Conservation (phyloP, 192 early-diverging fungal species). For the Coemansia sp. region DNA sequence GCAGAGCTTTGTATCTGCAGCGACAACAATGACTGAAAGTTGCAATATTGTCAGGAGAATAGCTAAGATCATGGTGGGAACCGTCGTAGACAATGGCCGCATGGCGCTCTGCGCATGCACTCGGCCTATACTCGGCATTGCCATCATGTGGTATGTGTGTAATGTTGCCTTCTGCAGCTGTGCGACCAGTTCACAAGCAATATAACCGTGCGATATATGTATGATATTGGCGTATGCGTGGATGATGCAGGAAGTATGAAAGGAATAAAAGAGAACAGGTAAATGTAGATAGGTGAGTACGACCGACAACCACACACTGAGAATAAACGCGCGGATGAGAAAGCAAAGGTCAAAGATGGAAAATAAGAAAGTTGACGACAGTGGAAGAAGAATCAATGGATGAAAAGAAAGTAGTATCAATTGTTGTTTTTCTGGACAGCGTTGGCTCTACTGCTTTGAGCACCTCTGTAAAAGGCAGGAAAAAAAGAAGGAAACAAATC, state of each 20-base stretch:
- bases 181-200: neutral
- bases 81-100: constrained; percentile 11
- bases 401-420: constrained; percentile 10
- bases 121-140: no score
- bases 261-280: no score
- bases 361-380: neutral
- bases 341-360: neutral
- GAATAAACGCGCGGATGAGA: neutral
- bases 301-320: no score
- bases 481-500: constrained; percentile 4
- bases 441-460: constrained; percentile 26
- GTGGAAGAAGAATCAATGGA: constrained; percentile 4
- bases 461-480: neutral
- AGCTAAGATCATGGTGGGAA: constrained; percentile 8
- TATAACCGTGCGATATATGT: no score
- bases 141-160: neutral
- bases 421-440: constrained; percentile 12
- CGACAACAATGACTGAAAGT: constrained; percentile 9
- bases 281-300: no score
- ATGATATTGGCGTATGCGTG: no score
- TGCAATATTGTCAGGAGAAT: constrained; percentile 16
- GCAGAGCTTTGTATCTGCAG: constrained; percentile 22
- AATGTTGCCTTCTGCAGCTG: neutral
- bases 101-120: constrained; percentile 16
- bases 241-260: no score